These are phyloP conservation scores for Herpetospermum pedunculosum DNA, from an alignment of 306 rosid species.

Conservation along the genomic window DNA sequence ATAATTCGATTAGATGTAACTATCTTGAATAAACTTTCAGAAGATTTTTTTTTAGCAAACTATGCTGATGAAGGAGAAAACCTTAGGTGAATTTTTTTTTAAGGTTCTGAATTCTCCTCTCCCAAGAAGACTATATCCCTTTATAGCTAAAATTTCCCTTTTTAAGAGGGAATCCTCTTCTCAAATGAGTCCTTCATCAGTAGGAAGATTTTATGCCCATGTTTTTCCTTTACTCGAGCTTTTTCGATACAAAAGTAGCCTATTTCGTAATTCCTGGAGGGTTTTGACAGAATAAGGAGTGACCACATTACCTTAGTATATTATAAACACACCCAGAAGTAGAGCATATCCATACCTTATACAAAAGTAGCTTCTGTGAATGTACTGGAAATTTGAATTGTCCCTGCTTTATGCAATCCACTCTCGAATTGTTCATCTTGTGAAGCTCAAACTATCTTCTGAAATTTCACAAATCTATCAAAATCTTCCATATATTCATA, in stretches of 20 bases:
- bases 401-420: not conserved
- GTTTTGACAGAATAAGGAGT: not conserved
- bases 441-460: not conserved
- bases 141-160: not conserved
- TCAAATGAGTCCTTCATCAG: not conserved
- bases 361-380: not conserved
- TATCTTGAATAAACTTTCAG: not conserved
- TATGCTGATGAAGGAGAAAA: not conserved
- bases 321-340: not conserved
- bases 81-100: not conserved
- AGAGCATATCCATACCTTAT: not conserved
- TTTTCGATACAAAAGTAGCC: not conserved
- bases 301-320: not conserved
- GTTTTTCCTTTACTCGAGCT: not conserved
- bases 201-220: not conserved
- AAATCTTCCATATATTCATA: not conserved
- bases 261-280: not conserved
- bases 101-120: not conserved
- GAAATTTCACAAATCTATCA: not conserved
- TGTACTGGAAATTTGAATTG: not conserved
- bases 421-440: not conserved
- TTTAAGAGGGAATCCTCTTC: not conserved
- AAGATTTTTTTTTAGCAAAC: not conserved
- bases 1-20: not conserved
- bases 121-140: not conserved